These are phyloP conservation scores for Populus trichocarpa DNA, from an alignment of 441 rosid genomes.

Conservation along the genomic window DNA sequence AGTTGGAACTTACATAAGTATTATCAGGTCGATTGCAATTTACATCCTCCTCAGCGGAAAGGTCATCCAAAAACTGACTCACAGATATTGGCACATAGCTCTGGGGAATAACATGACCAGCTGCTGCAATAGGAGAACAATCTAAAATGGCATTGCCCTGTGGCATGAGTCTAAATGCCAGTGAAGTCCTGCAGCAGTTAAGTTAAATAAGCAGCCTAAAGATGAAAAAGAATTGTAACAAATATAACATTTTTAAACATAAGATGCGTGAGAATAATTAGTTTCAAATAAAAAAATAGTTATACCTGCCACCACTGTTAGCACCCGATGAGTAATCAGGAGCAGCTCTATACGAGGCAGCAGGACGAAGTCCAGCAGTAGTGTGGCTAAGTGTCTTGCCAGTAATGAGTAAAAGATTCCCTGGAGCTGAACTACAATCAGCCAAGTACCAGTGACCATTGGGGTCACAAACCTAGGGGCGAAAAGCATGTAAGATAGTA, in stretches of 20 bases:
- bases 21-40: constrained; percentile 56
- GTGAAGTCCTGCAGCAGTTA: constrained; percentile 60
- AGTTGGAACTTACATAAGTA: constrained; percentile 48
- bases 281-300: constrained; percentile 3
- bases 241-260: constrained; percentile 6
- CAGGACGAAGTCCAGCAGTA: constrained; percentile 94
- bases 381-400: constrained; percentile 95
- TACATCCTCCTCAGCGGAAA: constrained; percentile 87
- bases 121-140: constrained; percentile 89
- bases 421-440: constrained; percentile 67
- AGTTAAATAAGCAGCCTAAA: constrained; percentile 4
- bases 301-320: constrained; percentile 72
- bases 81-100: constrained; percentile 90
- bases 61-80: constrained; percentile 98
- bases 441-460: constrained; percentile 94
- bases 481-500: constrained; percentile 11
- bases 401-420: constrained; percentile 80
- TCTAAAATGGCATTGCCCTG: constrained; percentile 91
- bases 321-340: constrained; percentile 47
- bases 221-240: constrained; percentile 18
- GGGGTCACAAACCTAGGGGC: constrained; percentile 83
- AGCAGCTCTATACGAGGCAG: constrained; percentile 67
- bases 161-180: constrained; percentile 93
- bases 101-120: constrained; percentile 90
- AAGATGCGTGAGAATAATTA: constrained; percentile 7